These are phyloP conservation scores for Lentinula guzmanii DNA, from an alignment of 768 basidiomycete genomes.

Conservation along the genomic window DNA sequence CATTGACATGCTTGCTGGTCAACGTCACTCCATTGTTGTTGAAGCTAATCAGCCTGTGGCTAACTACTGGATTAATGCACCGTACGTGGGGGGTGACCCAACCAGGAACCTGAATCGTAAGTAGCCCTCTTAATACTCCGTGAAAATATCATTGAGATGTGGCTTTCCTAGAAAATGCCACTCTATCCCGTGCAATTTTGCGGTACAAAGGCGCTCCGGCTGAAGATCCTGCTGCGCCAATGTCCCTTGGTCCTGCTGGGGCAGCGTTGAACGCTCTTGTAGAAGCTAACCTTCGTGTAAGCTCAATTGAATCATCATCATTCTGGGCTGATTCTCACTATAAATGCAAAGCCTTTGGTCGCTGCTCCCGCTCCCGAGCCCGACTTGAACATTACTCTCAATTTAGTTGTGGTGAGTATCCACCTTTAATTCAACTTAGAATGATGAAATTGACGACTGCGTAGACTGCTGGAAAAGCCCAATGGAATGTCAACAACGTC, in stretches of 20 bases:
- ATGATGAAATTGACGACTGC: background rate
- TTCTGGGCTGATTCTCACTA: background rate
- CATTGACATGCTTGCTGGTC: slow-evolving; percentile 8
- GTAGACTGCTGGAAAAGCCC: slow-evolving; percentile 15
- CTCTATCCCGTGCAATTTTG: slow-evolving; percentile 27
- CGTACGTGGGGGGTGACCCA: slow-evolving; percentile 24
- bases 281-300: slow-evolving; percentile 10
- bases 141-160: too few species aligned
- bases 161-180: slow-evolving; percentile 18
- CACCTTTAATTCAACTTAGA: background rate
- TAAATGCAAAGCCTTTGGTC: slow-evolving; percentile 12
- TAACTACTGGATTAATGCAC: slow-evolving; percentile 42
- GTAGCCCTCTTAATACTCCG: slow-evolving; percentile 1
- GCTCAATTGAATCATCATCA: background rate
- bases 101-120: slow-evolving; percentile 25
- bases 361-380: slow-evolving; percentile 13
- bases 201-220: slow-evolving; percentile 30
- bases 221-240: slow-evolving; percentile 26
- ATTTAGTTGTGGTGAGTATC: slow-evolving; percentile 16
- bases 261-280: slow-evolving; percentile 1
- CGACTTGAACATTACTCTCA: slow-evolving; percentile 18
- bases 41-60: slow-evolving; percentile 35
- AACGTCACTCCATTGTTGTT: slow-evolving; percentile 20
- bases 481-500: slow-evolving; percentile 28
- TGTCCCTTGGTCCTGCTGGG: slow-evolving; percentile 14